Evolutionary conservation across 139 green algal genomes (phyloP), one percentile per base, ranked within the genome.

Genomic region (Protoeuglena noctilucae): DNA sequence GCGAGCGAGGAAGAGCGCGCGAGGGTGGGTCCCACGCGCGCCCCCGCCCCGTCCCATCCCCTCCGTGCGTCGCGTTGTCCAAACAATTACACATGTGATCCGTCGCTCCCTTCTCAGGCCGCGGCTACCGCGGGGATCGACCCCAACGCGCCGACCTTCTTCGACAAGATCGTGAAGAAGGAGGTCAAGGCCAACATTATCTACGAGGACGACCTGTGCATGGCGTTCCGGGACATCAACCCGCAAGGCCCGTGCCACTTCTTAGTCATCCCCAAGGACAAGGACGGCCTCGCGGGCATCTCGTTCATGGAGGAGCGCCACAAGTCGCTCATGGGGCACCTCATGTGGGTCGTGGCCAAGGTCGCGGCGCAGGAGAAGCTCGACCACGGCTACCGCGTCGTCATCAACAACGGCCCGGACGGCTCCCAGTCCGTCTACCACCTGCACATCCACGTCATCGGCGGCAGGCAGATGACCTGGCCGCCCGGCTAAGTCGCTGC

Each of bases 101-200:
- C n/a, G n/a, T n/a, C n/a, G n/a, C n/a, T n/a, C n/a, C n/a, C n/a
- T n/a, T n/a, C n/a, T n/a, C n/a, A n/a, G n/a, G n/a, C n/a, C n/a
- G n/a, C n/a, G n/a, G n/a, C n/a, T n/a, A n/a, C n/a, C n/a, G n/a
- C n/a, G n/a, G n/a, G n/a, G n/a, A n/a, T n/a, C n/a, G n/a, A n/a
- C n/a, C n/a, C n/a, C n/a, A n/a, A n/a, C 4, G 67, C 57, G 4
- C 79, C 81, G 3, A 96, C 87, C 23, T 86, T 94, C 41, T 97
- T 97, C 53, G 89, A 97, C 63, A 95, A 96, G 65, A 95, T 97
- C 29, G 74, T 96, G 17, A 31, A 53, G 40, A 93, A 93, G 69
- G 62, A 92, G 47, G 89, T 93, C 25, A 80, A 78, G 6, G 74
- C 61, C 30, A 78, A 71, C 39, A 75, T 96, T 50, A 82, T 97